Evolutionary conservation across 148 eudicot species (phyloP).

Genomic region (Rhododendron ferrugineum): DNA sequence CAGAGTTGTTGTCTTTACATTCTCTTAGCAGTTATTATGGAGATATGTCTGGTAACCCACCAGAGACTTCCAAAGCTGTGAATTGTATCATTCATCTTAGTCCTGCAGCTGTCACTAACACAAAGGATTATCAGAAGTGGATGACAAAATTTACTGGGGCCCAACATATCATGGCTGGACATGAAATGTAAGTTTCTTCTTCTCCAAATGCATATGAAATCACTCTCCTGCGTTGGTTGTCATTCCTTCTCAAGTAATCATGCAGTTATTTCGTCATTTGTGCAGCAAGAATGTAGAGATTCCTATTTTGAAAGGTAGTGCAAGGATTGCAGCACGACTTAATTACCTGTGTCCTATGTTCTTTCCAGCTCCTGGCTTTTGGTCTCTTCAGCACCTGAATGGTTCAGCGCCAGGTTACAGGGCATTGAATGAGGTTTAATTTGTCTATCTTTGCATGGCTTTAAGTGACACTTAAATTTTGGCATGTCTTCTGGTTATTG

Average conservation of each 20-base stretch:
- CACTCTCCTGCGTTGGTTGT: not conserved
- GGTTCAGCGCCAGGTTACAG: slow-evolving; percentile 15
- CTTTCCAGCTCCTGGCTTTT: slow-evolving; percentile 91
- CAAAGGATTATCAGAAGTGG: slow-evolving; percentile 61
- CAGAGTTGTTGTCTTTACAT: slow-evolving; percentile 41
- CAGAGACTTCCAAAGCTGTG: slow-evolving; percentile 48
- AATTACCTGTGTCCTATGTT: slow-evolving; percentile 84
- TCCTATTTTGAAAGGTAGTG: slow-evolving; percentile 79
- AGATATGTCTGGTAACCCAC: slow-evolving; percentile 27
- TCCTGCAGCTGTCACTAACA: slow-evolving; percentile 52
- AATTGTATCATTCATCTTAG: slow-evolving; percentile 79
- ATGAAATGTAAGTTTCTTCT: slow-evolving; percentile 55
- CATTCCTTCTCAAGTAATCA: not conserved
- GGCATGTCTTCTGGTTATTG: not conserved
- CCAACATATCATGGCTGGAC: slow-evolving; percentile 93
- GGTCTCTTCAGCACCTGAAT: slow-evolving; percentile 43
- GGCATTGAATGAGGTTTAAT: slow-evolving; percentile 45
- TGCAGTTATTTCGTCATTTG: slow-evolving; percentile 8
- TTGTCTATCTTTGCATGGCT: not conserved
- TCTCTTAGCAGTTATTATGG: slow-evolving; percentile 51
- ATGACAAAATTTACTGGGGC: slow-evolving; percentile 69
- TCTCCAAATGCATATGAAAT: not conserved
- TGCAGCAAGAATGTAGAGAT: slow-evolving; percentile 72
- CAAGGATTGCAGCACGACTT: slow-evolving; percentile 79
- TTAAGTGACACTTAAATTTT: slow-evolving; percentile 7